Evolutionary conservation across 1,284 basidiomycete genomes (phyloP), one percentile per base, ranked within the genome.

Genomic region (Fistulina hepatica): DNA sequence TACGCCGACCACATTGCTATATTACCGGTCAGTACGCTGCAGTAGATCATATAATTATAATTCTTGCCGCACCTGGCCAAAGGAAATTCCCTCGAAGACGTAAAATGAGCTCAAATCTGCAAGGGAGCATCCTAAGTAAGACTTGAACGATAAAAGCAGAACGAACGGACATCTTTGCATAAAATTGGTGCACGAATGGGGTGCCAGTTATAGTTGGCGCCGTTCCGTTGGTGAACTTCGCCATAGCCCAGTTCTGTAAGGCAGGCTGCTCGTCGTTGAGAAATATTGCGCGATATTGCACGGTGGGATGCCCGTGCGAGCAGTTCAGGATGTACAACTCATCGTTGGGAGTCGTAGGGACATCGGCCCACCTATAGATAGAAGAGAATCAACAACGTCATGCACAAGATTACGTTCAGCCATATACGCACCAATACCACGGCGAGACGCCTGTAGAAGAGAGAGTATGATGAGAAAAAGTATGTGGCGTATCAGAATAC

Each of bases 231-330:
- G 72, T 73, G 54, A 77, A 83, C 49, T 76, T 76, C 43, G 73
- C 72, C 50, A 68, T 63, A 48, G 71, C 73, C 73, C 73, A 76
- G 47, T 67, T 69, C 38, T 72, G 71, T 20, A 79, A 52, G 13
- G 67, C 69, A 6, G 76, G 76, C 43, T 76, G 70, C 51, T 79
- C 76, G 44, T 81, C 76, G 46, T 80, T 80, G 35, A 80, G 49
- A 54, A 78, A 79, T 37, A 78, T 72, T 22, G 70, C 80, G 25
- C 80, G 70, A 47, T 79, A 82, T 51, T 82, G 76, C 41, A 84
- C 76, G 2, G 73, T 74, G 0, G 81, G 80, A 5, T 66, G 55
- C 20, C 76, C 79, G 52, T 83, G 80, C 6, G 69, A 61, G 53
- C 78, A 78, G 8, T 67, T 53, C 2, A 62, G 50, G 30, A 78